A percentile compares a stretch with the other conserved stretches of the same genome.
Conservation (phyloP, 805 yeast genomes). For the Hanseniaspora meyeri region DNA sequence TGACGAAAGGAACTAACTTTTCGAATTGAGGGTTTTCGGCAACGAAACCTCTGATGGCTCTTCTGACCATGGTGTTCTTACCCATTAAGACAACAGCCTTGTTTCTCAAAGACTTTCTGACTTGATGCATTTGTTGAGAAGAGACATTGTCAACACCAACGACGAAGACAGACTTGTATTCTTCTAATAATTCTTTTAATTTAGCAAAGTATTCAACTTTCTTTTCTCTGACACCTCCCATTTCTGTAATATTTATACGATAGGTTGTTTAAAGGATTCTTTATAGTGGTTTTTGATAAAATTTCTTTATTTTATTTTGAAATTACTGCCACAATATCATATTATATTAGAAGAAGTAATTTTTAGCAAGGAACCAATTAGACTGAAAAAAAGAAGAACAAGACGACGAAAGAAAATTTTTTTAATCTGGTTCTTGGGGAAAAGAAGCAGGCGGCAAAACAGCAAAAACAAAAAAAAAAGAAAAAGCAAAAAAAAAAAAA, state of each 20-base stretch:
- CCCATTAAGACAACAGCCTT: constrained; percentile 97
- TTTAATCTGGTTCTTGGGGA: too few relatives aligned
- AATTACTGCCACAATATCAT: too few relatives aligned
- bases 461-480: background rate
- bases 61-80: constrained; percentile 99
- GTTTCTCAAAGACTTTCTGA: constrained; percentile 92
- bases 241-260: constrained; percentile 72
- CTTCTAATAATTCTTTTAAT: constrained; percentile 89
- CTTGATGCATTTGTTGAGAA: constrained; percentile 99
- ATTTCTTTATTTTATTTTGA: background rate
- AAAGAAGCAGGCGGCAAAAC: too few relatives aligned
- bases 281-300: constrained; percentile 1
- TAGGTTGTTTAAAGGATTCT: constrained; percentile 79
- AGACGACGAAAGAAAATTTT: too few relatives aligned
- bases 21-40: constrained; percentile 91
- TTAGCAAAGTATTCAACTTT: constrained; percentile 89
- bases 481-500: background rate
- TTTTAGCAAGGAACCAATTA: too few relatives aligned
- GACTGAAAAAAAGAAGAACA: background rate
- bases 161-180: constrained; percentile 94
- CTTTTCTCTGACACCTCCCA: constrained; percentile 99
- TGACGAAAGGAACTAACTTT: constrained; percentile 85
- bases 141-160: constrained; percentile 99
- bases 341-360: too few relatives aligned
- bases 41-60: constrained; percentile 95